A percentile compares a stretch with the other conserved stretches of the same genome.
Conservation (phyloP, 805 yeast species). For the Zygoascus tannicola region DNA sequence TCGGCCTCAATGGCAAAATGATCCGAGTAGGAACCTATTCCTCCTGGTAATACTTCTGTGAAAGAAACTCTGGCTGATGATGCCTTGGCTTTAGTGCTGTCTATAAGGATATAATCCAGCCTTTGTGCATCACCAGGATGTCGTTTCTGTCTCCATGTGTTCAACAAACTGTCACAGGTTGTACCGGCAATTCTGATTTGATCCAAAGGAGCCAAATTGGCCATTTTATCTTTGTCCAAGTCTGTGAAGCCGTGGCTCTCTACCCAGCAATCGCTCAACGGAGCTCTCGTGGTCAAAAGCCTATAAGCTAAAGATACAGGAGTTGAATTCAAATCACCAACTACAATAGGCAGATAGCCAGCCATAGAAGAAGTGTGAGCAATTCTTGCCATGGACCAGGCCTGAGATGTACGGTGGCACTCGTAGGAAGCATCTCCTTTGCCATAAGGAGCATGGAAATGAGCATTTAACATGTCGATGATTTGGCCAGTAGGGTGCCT, state of each 20-base stretch:
- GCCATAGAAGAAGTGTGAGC: slow-evolving; percentile 52
- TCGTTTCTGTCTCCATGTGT: slow-evolving; percentile 67
- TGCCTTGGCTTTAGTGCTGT: slow-evolving; percentile 43
- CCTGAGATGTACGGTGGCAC: slow-evolving; percentile 89
- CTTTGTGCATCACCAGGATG: slow-evolving; percentile 67
- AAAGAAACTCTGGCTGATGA: slow-evolving; percentile 62
- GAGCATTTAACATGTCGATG: slow-evolving; percentile 78
- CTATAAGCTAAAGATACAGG: slow-evolving; percentile 80
- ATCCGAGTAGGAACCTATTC: slow-evolving; percentile 74
- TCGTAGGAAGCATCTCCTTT: slow-evolving; percentile 82
- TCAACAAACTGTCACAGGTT: slow-evolving; percentile 80
- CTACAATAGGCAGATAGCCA: slow-evolving; percentile 79
- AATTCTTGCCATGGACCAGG: slow-evolving; percentile 83
- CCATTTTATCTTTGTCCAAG: slow-evolving; percentile 28
- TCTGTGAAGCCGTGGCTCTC: slow-evolving; percentile 42
- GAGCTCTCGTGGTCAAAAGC: slow-evolving; percentile 60
- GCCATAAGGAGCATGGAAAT: slow-evolving; percentile 96
- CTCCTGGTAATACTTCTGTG: slow-evolving; percentile 51
- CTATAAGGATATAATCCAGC: slow-evolving; percentile 81
- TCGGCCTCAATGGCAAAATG: slow-evolving; percentile 62
- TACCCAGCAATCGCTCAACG: slow-evolving; percentile 77
- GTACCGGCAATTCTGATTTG: slow-evolving; percentile 72
- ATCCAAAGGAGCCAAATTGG: slow-evolving; percentile 30
- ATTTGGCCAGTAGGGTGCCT: slow-evolving; percentile 39
- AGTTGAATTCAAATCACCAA: slow-evolving; percentile 85